These are phyloP conservation scores for Petunia hybrid DNA, from an alignment of 305 asterid species.

Conservation along the genomic window DNA sequence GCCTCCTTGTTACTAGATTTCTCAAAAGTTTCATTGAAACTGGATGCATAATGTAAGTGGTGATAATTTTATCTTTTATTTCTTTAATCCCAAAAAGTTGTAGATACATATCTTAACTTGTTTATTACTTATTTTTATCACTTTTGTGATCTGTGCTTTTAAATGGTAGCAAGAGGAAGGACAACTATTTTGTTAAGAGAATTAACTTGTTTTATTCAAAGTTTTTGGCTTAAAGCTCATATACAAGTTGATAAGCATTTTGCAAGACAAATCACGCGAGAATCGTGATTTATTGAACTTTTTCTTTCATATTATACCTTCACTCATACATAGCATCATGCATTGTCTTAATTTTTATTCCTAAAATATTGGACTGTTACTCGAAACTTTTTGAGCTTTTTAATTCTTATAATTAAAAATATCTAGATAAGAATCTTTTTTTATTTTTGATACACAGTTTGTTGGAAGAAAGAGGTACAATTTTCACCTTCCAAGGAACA, in stretches of 20 bases:
- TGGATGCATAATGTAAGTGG: conserved; percentile 76
- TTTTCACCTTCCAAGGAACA: conserved; percentile 72
- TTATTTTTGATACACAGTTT: conserved; percentile 45
- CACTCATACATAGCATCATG: not conserved
- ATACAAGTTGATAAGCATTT: not conserved
- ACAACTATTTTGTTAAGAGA: not conserved
- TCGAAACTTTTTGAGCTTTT: not conserved
- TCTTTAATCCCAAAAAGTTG: not conserved
- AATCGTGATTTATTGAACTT: not conserved
- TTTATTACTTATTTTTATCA: not conserved
- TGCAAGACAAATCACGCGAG: not conserved
- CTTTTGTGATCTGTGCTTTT: not conserved
- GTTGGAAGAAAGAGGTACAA: conserved; percentile 78
- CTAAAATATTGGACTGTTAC: not conserved
- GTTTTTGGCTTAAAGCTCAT: not conserved
- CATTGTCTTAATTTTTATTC: not conserved
- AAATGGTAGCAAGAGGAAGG: not conserved
- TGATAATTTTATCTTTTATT: not conserved
- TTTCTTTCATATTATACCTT: not conserved
- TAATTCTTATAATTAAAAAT: not conserved
- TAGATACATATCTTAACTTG: not conserved
- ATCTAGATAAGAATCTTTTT: not conserved
- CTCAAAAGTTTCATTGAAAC: conserved; percentile 61
- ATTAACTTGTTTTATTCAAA: not conserved
- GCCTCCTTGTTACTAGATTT: conserved; percentile 70